Base-by-base conservation (phyloP, 2,329 filamentous ascomycete genomes). In the Talaromyces sp. region DNA sequence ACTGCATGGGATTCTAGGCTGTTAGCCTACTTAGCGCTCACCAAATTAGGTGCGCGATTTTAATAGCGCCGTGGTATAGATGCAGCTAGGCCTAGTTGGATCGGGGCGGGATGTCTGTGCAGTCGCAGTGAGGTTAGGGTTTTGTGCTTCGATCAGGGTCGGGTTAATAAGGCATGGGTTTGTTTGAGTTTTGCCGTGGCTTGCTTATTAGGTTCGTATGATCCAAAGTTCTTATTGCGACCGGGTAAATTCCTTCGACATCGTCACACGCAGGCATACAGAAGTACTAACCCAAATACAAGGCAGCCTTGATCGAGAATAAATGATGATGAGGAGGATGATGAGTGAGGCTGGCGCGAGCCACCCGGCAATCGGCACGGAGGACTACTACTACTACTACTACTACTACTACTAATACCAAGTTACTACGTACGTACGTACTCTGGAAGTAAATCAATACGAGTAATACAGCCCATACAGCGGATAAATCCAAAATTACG, bases 61-160 rank as follows among this genome's bases (percentile, higher is more conserved):
- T 54, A 54, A 35, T 12, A 54, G 16, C 35, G 50, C 18, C 9
- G 31, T 37, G 11, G 7, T 54, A 54, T 54, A 54, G 50, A 33
- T 54, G 50, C 31, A 54, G 50, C 50, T 54, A 54, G 50, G n/a
- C 50, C 31, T 54, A 54, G 50, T 21, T 23, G 50, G 50, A 54
- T 54, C 50, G 48, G 44, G 11, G n/a, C 5, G 28, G 28, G 48
- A 33, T 54, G n/a, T n/a, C n/a, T n/a, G 28, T 1, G 6, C 28
- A 33, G 11, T 18, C 16, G 4, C 5, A n/a, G 44, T 25, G 7
- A n/a, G 7, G 9, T 25, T 33, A 52, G 25, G 28, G 48, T 18
- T 52, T 21, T 6, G 48, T 33, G 3, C 28, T 21, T 54, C 50
- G 50, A 31, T 35, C 35, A 35, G n/a, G 50, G 12, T 37, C n/a